Evolutionary conservation across 768 basidiomycete species (phyloP).

Genomic region (Rhodosporidiobolus odoratus): DNA sequence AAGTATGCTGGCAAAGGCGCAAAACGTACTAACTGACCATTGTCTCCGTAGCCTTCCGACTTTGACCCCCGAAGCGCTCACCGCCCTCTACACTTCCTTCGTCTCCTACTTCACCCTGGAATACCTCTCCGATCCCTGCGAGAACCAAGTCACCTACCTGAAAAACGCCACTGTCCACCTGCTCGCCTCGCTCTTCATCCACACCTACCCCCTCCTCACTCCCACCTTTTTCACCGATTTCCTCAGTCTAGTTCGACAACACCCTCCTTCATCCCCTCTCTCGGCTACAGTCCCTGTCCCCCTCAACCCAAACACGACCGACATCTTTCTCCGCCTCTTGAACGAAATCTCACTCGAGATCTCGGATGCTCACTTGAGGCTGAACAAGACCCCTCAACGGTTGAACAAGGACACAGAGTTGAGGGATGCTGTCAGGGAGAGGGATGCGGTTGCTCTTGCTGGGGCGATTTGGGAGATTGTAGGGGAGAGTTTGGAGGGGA

Average conservation of each 20-base stretch:
- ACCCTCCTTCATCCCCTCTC: slow-evolving; percentile 45
- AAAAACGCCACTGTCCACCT: slow-evolving; percentile 63
- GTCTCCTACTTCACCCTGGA: slow-evolving; percentile 36
- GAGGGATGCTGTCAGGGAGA: slow-evolving; percentile 79
- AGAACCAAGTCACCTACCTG: slow-evolving; percentile 37
- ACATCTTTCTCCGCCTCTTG: slow-evolving; percentile 84
- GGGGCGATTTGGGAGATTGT: slow-evolving; percentile 80
- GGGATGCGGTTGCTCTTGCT: slow-evolving; percentile 76
- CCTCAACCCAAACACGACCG: slow-evolving; percentile 76
- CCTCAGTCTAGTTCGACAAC: slow-evolving; percentile 63
- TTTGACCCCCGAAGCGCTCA: slow-evolving; percentile 26
- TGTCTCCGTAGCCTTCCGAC: slow-evolving; percentile 23
- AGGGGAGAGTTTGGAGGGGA: slow-evolving; percentile 53
- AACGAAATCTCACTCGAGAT: slow-evolving; percentile 95
- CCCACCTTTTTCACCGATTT: slow-evolving; percentile 75
- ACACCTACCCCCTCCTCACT: slow-evolving; percentile 79
- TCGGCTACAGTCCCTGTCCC: slow-evolving; percentile 53
- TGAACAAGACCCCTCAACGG: slow-evolving; percentile 66
- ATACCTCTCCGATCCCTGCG: slow-evolving; percentile 33
- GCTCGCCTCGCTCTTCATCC: slow-evolving; percentile 78
- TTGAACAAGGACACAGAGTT: slow-evolving; percentile 76
- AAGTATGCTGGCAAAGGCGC: not conserved
- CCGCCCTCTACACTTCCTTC: slow-evolving; percentile 30
- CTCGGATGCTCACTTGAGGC: slow-evolving; percentile 89
- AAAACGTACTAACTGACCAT: not conserved